Percentiles rank a stretch among this genome's conserved stretches.
phyloP scores from a whole-genome alignment of 2,329 filamentous ascomycete species.

The Venturia nashicola region DNA sequence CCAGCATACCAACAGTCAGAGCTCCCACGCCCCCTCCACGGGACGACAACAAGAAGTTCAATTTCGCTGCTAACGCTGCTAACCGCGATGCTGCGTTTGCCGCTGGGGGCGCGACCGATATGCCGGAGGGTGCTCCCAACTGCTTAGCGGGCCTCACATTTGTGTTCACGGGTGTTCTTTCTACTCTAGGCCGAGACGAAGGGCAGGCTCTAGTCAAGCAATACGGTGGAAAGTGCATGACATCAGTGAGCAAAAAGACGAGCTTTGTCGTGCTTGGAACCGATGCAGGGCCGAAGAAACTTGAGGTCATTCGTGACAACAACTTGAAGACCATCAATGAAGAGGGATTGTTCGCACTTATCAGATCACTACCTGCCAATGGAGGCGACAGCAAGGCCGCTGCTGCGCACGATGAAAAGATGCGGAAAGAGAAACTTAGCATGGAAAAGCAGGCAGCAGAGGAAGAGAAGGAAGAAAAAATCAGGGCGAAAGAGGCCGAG shows the following conservation, averaged over 20 bases:
- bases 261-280: conserved; percentile 83
- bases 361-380: conserved; percentile 66
- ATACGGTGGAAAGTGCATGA: conserved; percentile 85
- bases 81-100: conserved; percentile 53
- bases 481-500: conserved; percentile 29
- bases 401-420: conserved; percentile 73
- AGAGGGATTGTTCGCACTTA: conserved; percentile 78
- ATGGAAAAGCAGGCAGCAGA: conserved; percentile 68
- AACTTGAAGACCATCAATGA: conserved; percentile 90
- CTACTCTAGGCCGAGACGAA: conserved; percentile 71
- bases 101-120: conserved; percentile 50
- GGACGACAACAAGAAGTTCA: conserved; percentile 53
- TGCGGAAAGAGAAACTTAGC: conserved; percentile 72
- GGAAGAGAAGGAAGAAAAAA: conserved; percentile 66
- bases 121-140: conserved; percentile 76
- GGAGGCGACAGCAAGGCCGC: conserved; percentile 83
- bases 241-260: conserved; percentile 80
- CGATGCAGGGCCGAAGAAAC: conserved; percentile 87
- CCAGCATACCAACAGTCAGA: conserved; percentile 72
- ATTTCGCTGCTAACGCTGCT: conserved; percentile 56
- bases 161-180: conserved; percentile 85
- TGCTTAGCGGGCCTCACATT: conserved; percentile 84
- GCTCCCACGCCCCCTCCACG: conserved; percentile 73
- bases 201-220: conserved; percentile 77
- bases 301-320: conserved; percentile 69